A percentile compares a stretch with the other conserved stretches of the same genome.
These are phyloP conservation scores for Solanum medicagineum DNA, from an alignment of 257 asterid genomes.

Conservation along the genomic window DNA sequence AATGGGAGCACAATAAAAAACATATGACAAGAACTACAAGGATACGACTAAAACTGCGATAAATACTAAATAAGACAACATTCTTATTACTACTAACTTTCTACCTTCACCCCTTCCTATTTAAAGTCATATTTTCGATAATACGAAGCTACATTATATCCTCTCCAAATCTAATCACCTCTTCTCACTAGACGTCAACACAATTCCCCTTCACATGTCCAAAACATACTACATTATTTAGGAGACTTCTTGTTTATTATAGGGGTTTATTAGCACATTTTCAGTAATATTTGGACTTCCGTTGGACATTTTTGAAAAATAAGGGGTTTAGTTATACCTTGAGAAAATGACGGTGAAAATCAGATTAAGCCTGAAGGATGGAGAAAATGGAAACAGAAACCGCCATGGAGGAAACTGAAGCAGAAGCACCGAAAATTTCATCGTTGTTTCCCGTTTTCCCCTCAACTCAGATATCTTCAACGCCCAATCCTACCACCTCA, in stretches of 20 bases:
- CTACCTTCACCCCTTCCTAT: too few relatives aligned
- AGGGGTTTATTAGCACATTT: not conserved
- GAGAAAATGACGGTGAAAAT: not conserved
- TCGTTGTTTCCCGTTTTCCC: conserved; percentile 50
- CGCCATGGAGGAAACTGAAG: not conserved
- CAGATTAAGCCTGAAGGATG: not conserved
- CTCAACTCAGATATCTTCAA: conserved; percentile 12
- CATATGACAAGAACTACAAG: too few relatives aligned
- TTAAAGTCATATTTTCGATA: too few relatives aligned
- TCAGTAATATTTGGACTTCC: not conserved
- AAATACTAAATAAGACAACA: too few relatives aligned
- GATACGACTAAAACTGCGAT: too few relatives aligned
- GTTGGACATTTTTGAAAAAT: not conserved
- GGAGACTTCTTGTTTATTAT: not conserved
- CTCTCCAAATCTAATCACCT: too few relatives aligned
- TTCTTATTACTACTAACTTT: too few relatives aligned
- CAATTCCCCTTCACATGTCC: too few relatives aligned
- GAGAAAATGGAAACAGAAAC: not conserved
- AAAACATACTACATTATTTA: not conserved
- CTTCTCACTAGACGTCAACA: too few relatives aligned
- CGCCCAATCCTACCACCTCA: not conserved
- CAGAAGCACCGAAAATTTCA: conserved; percentile 10
- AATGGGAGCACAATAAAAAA: too few relatives aligned
- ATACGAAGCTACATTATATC: too few relatives aligned
- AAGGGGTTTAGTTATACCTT: not conserved